Conservation (phyloP, 768 basidiomycete species). For the Pholiota molesta region DNA sequence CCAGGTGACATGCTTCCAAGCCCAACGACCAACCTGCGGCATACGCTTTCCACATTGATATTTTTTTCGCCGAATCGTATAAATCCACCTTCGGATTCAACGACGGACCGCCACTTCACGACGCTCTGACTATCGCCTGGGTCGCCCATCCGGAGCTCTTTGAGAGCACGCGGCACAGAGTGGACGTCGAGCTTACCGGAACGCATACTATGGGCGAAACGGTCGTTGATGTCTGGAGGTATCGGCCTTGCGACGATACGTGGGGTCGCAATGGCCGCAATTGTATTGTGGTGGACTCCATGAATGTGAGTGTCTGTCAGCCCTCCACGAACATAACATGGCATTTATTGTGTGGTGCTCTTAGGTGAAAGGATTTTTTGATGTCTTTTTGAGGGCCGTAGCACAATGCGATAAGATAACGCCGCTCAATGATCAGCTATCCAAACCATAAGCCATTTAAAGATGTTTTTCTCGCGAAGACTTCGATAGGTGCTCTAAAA, state of each 20-base stretch:
- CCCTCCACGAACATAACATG: not conserved
- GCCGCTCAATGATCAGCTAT: slow-evolving; percentile 49
- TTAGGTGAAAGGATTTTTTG: slow-evolving; percentile 69
- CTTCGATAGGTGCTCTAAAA: no score
- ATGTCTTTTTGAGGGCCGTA: slow-evolving; percentile 64
- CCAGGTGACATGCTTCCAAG: slow-evolving; percentile 29
- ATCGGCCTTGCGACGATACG: slow-evolving; percentile 56
- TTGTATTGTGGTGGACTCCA: slow-evolving; percentile 65
- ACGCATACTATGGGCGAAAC: slow-evolving; percentile 75
- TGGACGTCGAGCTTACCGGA: slow-evolving; percentile 81
- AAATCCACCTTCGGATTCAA: slow-evolving; percentile 76
- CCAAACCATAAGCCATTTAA: not conserved
- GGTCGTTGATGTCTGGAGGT: slow-evolving; percentile 77
- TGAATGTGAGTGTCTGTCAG: slow-evolving; percentile 56
- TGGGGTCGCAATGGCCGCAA: slow-evolving; percentile 82
- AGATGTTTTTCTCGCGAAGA: no score
- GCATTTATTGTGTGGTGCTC: not conserved
- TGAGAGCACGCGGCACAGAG: slow-evolving; percentile 61
- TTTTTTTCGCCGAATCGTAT: slow-evolving; percentile 76
- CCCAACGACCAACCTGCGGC: slow-evolving; percentile 54
- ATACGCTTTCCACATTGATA: slow-evolving; percentile 75
- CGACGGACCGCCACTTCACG: slow-evolving; percentile 88
- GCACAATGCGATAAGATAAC: slow-evolving; percentile 59
- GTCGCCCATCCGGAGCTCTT: slow-evolving; percentile 73
- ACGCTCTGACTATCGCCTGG: slow-evolving; percentile 81